Conservation (phyloP, 129 eudicot species). For the Centrapalus pauciflorus region DNA sequence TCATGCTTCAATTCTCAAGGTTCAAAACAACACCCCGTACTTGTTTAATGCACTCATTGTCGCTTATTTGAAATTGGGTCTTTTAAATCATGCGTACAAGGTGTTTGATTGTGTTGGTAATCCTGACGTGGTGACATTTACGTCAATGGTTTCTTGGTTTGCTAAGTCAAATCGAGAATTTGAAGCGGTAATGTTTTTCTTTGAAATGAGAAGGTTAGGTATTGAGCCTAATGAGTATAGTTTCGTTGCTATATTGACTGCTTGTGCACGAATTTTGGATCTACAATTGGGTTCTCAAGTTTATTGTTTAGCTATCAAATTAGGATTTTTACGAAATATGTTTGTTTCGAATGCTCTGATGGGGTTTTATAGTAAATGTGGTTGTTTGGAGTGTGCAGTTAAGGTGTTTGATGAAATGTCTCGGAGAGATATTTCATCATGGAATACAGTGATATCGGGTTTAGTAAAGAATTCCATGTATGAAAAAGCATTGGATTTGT, state of each 20-base stretch:
- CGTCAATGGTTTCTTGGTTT: constrained; percentile 60
- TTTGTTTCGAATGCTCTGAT: constrained; percentile 69
- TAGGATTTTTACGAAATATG: constrained; percentile 39
- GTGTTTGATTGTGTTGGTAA: constrained; percentile 36
- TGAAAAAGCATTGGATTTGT: constrained; percentile 49
- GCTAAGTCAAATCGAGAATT: constrained; percentile 44
- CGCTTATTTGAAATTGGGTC: constrained; percentile 56
- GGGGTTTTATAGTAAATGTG: constrained; percentile 69
- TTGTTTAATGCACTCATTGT: constrained; percentile 53
- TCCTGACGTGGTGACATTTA: constrained; percentile 69
- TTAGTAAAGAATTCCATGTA: constrained; percentile 43
- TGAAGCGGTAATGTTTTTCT: constrained; percentile 50
- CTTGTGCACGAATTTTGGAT: constrained; percentile 54
- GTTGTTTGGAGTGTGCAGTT: constrained; percentile 42
- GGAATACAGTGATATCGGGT: constrained; percentile 78
- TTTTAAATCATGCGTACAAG: constrained; percentile 38
- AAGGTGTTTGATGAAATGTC: constrained; percentile 66
- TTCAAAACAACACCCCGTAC: constrained; percentile 24
- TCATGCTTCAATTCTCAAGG: constrained; percentile 72
- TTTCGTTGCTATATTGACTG: constrained; percentile 78
- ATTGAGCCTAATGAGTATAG: constrained; percentile 66
- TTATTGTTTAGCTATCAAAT: constrained; percentile 55
- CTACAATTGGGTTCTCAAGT: constrained; percentile 53
- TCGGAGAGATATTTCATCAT: constrained; percentile 51
- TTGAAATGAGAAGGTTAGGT: constrained; percentile 60